These are phyloP conservation scores for Cladosporium cucumerinum DNA, from an alignment of 2,329 filamentous ascomycete genomes.

Conservation along the genomic window DNA sequence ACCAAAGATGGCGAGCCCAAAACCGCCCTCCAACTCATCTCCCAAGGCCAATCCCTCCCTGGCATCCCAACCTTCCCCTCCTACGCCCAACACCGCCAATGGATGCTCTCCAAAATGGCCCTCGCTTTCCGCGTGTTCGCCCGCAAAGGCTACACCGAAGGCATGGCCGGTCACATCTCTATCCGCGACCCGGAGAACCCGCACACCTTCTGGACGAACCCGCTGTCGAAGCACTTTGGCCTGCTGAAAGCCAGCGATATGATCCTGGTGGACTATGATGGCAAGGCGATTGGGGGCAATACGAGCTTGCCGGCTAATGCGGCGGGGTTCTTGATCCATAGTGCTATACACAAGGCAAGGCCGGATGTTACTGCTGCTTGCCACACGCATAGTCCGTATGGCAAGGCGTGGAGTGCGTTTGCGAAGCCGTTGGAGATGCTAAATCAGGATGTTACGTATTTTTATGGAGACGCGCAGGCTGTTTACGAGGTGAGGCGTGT, in stretches of 20 bases:
- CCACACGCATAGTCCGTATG: constrained; percentile 64
- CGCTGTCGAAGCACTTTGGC: constrained; percentile 62
- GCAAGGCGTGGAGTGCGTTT: constrained; percentile 67
- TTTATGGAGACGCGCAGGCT: constrained; percentile 60
- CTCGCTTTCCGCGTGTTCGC: constrained; percentile 67
- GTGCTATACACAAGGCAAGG: constrained; percentile 64
- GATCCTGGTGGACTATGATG: constrained; percentile 62
- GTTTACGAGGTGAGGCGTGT: constrained; percentile 49
- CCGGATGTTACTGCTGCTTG: constrained; percentile 67
- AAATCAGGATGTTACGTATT: constrained; percentile 63
- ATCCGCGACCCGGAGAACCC: constrained; percentile 63
- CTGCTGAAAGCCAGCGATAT: constrained; percentile 63
- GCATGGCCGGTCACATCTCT: constrained; percentile 66
- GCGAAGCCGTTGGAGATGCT: constrained; percentile 66
- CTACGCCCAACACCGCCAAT: constrained; percentile 56
- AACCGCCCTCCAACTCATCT: constrained; percentile 39
- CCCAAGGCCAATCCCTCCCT: constrained; percentile 46
- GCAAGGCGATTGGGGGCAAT: constrained; percentile 63
- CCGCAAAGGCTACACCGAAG: constrained; percentile 64
- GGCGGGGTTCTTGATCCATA: constrained; percentile 68
- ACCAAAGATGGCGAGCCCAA: constrained; percentile 22
- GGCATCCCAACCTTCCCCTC: constrained; percentile 57
- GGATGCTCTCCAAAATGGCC: constrained; percentile 62
- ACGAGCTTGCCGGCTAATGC: constrained; percentile 59
- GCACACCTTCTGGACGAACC: constrained; percentile 68